A percentile compares a stretch with the other conserved stretches of the same genome.
Evolutionary conservation across 148 eudicot species (phyloP).

Genomic region (Cornus suecica): DNA sequence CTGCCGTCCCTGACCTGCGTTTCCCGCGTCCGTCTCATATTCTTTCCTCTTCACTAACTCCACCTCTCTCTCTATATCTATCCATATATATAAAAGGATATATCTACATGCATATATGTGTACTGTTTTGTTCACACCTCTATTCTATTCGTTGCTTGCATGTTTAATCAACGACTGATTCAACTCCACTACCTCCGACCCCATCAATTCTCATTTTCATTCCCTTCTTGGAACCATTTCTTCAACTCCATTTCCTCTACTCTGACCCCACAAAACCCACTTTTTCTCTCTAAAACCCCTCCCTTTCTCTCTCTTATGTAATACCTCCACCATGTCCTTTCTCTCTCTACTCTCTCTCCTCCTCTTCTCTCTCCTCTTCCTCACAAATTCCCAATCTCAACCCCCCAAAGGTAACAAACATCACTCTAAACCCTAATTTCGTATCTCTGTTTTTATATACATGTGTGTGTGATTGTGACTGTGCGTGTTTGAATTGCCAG

Average conservation of each 20-base stretch:
- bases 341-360: constrained; percentile 18
- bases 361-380: constrained; percentile 19
- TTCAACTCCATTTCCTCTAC: no score
- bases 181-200: constrained; percentile 22
- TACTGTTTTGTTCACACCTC: no score
- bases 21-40: constrained; percentile 18
- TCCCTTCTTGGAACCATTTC: not conserved
- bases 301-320: not conserved
- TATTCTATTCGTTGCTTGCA: constrained; percentile 39
- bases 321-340: constrained; percentile 26
- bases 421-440: not conserved
- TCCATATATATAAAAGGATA: not conserved
- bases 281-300: constrained; percentile 13
- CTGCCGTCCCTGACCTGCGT: constrained; percentile 16
- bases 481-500: constrained; percentile 20
- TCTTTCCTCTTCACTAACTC: constrained; percentile 20
- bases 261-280: not conserved
- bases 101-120: no score
- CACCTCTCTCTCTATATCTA: constrained; percentile 14
- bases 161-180: constrained; percentile 36
- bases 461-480: no score
- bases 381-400: constrained; percentile 24
- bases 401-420: constrained; percentile 48
- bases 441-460: no score
- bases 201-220: not conserved